Conservation (phyloP, 495 filamentous ascomycete genomes). For the Hyaloscypha finlandica region DNA sequence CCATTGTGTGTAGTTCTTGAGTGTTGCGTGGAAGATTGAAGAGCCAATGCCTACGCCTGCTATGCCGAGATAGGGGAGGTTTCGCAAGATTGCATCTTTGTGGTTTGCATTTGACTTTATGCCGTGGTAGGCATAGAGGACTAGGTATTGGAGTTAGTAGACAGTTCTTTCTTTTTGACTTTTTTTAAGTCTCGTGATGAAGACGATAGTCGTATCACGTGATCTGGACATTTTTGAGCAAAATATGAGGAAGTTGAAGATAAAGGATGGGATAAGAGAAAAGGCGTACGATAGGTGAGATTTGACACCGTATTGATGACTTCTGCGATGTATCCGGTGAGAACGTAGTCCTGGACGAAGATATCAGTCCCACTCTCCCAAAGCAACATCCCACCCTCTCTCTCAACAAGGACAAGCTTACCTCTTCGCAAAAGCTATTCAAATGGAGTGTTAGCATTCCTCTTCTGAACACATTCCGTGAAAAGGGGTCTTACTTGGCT, state of each 20-base stretch:
- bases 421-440: constrained; percentile 36
- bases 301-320: constrained; percentile 60
- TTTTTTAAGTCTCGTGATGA: background rate
- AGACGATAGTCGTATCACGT: constrained; percentile 4
- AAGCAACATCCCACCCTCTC: background rate
- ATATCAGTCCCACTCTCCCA: constrained; percentile 4
- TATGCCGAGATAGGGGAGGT: constrained; percentile 51
- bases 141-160: constrained; percentile 21
- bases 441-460: constrained; percentile 1
- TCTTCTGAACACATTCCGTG: background rate
- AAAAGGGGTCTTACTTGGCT: constrained; percentile 25
- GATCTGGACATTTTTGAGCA: background rate
- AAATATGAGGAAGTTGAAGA: background rate
- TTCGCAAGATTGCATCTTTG: constrained; percentile 34
- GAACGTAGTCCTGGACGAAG: constrained; percentile 49
- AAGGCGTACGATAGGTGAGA: constrained; percentile 46
- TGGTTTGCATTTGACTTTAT: constrained; percentile 34
- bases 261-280: constrained; percentile 5
- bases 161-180: background rate
- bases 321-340: constrained; percentile 56
- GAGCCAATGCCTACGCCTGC: constrained; percentile 59
- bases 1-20: constrained; percentile 59
- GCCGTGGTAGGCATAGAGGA: constrained; percentile 44
- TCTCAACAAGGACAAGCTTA: constrained; percentile 1
- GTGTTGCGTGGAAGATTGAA: constrained; percentile 50